phyloP scores from a whole-genome alignment of 2,329 filamentous ascomycete genomes.

The Epicoccum sorghinum region DNA sequence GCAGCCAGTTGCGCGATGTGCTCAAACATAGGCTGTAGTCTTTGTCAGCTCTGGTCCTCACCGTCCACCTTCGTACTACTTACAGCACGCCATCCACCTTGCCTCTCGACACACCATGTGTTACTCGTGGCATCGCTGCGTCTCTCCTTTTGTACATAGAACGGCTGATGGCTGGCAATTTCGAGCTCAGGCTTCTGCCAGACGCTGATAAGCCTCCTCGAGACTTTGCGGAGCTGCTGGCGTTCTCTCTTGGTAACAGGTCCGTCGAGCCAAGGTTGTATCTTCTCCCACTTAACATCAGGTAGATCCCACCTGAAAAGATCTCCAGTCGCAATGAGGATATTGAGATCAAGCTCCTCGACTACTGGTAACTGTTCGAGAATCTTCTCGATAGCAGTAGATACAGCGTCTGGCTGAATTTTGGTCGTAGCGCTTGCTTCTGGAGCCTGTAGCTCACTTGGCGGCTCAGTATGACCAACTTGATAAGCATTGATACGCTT shows the following conservation, averaged over 20 bases:
- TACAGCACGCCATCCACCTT: constrained; percentile 25
- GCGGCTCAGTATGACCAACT: constrained; percentile 10
- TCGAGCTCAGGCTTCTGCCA: constrained; percentile 11
- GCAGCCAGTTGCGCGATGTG: constrained; percentile 17
- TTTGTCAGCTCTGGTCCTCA: background rate
- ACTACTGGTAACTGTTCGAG: constrained; percentile 31
- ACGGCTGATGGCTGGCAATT: constrained; percentile 11
- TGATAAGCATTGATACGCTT: constrained; percentile 18
- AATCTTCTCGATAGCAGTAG: constrained; percentile 27
- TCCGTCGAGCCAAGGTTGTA: constrained; percentile 36
- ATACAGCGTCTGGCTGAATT: constrained; percentile 24
- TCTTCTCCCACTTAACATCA: constrained; percentile 29
- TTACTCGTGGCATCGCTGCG: constrained; percentile 4
- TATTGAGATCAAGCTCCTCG: constrained; percentile 31
- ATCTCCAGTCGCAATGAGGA: constrained; percentile 30
- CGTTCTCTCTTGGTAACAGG: constrained; percentile 15
- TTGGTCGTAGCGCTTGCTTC: background rate
- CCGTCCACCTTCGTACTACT: constrained; percentile 1
- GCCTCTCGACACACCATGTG: constrained; percentile 25
- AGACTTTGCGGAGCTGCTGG: constrained; percentile 24
- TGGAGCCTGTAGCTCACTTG: background rate
- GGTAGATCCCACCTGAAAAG: constrained; percentile 37
- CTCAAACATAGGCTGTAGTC: constrained; percentile 15
- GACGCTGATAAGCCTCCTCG: constrained; percentile 23
- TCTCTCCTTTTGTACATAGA: constrained; percentile 35